A percentile compares a stretch with the other conserved stretches of the same genome.
Conservation (phyloP, 2,329 filamentous ascomycete genomes). For the Colletotrichum noveboracense region DNA sequence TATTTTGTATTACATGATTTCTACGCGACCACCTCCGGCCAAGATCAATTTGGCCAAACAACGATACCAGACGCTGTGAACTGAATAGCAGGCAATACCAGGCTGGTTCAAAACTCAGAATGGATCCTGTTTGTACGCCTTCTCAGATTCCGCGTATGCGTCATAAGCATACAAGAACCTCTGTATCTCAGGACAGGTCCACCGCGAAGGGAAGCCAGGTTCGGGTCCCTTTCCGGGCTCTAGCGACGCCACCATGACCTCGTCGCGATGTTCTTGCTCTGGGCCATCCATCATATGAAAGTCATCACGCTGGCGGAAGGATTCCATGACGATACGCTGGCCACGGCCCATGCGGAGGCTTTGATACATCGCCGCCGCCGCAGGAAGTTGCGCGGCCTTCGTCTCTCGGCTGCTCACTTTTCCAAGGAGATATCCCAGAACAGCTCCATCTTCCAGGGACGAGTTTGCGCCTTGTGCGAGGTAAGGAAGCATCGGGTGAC, state of each 20-base stretch:
- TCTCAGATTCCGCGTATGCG: constrained; percentile 22
- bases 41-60: neutral
- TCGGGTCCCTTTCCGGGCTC: neutral
- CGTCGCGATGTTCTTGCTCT: constrained; percentile 17
- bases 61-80: neutral
- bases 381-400: constrained; percentile 2
- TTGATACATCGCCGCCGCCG: constrained; percentile 21
- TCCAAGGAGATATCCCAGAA: constrained; percentile 22
- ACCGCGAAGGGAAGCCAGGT: constrained; percentile 22
- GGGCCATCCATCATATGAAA: constrained; percentile 23
- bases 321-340: constrained; percentile 22
- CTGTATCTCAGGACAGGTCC: constrained; percentile 24
- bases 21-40: neutral
- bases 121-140: constrained; percentile 26
- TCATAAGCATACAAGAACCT: constrained; percentile 22
- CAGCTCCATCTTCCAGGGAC: constrained; percentile 17
- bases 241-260: constrained; percentile 16
- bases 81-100: neutral
- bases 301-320: constrained; percentile 22
- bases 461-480: constrained; percentile 47
- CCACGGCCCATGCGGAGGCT: constrained; percentile 17
- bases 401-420: neutral
- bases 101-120: neutral
- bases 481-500: constrained; percentile 54
- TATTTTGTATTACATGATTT: neutral